These are phyloP conservation scores for Claviceps paspali DNA, from an alignment of 2,329 filamentous ascomycete genomes.

Conservation along the genomic window DNA sequence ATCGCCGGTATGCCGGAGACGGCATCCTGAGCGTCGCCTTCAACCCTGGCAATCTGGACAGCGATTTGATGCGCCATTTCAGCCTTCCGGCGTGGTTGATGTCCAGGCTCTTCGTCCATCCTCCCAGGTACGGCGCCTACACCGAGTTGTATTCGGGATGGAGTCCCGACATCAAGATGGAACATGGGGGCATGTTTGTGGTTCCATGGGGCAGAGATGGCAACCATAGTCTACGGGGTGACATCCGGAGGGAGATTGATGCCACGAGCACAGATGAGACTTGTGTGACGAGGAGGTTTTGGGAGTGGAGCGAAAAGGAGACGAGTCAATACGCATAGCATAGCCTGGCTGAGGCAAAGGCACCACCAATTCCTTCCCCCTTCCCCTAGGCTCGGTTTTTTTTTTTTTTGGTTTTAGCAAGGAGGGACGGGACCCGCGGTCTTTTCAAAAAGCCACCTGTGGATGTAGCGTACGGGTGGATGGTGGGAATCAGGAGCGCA, in stretches of 20 bases:
- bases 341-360: neutral
- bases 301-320: slow-evolving; percentile 5
- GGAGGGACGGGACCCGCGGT: too few relatives aligned
- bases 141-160: slow-evolving; percentile 31
- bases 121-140: slow-evolving; percentile 26
- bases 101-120: slow-evolving; percentile 12
- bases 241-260: slow-evolving; percentile 3
- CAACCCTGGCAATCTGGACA: slow-evolving; percentile 25
- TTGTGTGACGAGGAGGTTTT: slow-evolving; percentile 1
- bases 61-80: slow-evolving; percentile 20
- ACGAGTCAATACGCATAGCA: slow-evolving; percentile 2
- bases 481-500: too few relatives aligned
- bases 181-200: slow-evolving; percentile 6
- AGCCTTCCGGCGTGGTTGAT: slow-evolving; percentile 7
- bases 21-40: slow-evolving; percentile 18
- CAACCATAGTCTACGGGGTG: slow-evolving; percentile 1
- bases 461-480: too few relatives aligned
- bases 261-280: slow-evolving; percentile 1
- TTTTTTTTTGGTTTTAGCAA: too few relatives aligned
- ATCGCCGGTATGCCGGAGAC: slow-evolving; percentile 12
- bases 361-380: too few relatives aligned
- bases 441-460: too few relatives aligned
- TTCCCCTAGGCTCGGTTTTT: too few relatives aligned
- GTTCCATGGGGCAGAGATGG: slow-evolving; percentile 5
- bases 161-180: slow-evolving; percentile 25